phyloP scores from a whole-genome alignment of 2,329 filamentous ascomycete species.

The Aspergillus ochraceus region DNA sequence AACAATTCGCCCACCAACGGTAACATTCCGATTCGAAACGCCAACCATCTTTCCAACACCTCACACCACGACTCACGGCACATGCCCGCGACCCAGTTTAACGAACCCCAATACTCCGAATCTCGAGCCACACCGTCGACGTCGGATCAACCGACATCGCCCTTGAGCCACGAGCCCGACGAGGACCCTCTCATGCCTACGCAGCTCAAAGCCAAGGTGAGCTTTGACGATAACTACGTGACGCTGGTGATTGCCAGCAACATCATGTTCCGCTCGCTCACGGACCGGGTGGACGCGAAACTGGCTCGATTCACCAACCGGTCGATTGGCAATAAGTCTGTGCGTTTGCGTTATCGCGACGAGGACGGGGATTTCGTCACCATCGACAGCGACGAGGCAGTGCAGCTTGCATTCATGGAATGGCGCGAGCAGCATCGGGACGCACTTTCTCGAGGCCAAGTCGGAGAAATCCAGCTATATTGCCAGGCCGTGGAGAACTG shows the following conservation, averaged over 20 bases:
- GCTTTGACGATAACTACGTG: slow-evolving; percentile 86
- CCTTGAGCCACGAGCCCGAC: slow-evolving; percentile 35
- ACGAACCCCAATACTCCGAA: slow-evolving; percentile 41
- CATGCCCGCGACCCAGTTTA: slow-evolving; percentile 39
- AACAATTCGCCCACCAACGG: slow-evolving; percentile 73
- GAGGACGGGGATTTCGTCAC: slow-evolving; percentile 91
- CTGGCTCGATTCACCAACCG: slow-evolving; percentile 81
- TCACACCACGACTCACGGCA: slow-evolving; percentile 57
- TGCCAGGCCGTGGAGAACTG: slow-evolving; percentile 59
- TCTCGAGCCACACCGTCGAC: slow-evolving; percentile 26
- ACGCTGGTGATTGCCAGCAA: slow-evolving; percentile 96
- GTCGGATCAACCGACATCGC: slow-evolving; percentile 34
- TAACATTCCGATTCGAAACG: slow-evolving; percentile 65
- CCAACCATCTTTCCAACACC: slow-evolving; percentile 63
- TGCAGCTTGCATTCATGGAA: slow-evolving; percentile 91
- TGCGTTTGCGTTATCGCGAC: slow-evolving; percentile 87
- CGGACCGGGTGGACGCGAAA: slow-evolving; percentile 95
- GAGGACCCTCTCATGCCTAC: slow-evolving; percentile 57
- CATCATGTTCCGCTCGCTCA: slow-evolving; percentile 89
- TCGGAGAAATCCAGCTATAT: slow-evolving; percentile 88
- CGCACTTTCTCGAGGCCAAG: slow-evolving; percentile 62
- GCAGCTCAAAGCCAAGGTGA: slow-evolving; percentile 94
- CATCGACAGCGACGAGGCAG: slow-evolving; percentile 93
- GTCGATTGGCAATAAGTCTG: slow-evolving; percentile 76
- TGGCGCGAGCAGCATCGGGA: slow-evolving; percentile 77